phyloP scores from a whole-genome alignment of 352 stramenopile species.

The Blastocystis sp. region DNA sequence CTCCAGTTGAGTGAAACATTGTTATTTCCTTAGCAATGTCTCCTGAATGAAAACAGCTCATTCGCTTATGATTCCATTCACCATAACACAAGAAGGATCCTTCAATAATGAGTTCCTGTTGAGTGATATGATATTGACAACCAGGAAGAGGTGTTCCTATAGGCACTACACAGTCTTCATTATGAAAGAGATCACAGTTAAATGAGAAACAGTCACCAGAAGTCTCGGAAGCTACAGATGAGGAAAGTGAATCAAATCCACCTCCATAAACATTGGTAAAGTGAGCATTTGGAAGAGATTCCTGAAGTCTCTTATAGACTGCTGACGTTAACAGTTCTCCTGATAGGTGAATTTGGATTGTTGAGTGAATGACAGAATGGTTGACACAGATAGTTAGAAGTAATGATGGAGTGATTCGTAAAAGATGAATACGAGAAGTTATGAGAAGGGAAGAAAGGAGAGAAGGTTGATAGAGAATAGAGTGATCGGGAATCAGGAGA shows the following conservation, averaged over 20 bases:
- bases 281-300: background rate
- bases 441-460: background rate
- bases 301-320: background rate
- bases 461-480: too few relatives aligned
- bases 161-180: background rate
- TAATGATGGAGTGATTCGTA: background rate
- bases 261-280: background rate
- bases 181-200: background rate
- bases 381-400: background rate
- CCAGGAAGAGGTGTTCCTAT: background rate
- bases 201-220: background rate
- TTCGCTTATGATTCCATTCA: background rate
- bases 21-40: background rate
- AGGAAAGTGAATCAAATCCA: background rate
- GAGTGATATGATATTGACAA: background rate
- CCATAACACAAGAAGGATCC: background rate
- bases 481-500: too few relatives aligned
- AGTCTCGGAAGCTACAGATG: background rate
- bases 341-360: background rate
- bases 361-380: background rate
- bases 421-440: background rate
- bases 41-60: background rate
- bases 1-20: background rate
- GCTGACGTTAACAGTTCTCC: background rate
- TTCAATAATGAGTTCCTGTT: background rate